Conservation (phyloP, 192 early-diverging fungal species). For the Backusella tarrabulga region DNA sequence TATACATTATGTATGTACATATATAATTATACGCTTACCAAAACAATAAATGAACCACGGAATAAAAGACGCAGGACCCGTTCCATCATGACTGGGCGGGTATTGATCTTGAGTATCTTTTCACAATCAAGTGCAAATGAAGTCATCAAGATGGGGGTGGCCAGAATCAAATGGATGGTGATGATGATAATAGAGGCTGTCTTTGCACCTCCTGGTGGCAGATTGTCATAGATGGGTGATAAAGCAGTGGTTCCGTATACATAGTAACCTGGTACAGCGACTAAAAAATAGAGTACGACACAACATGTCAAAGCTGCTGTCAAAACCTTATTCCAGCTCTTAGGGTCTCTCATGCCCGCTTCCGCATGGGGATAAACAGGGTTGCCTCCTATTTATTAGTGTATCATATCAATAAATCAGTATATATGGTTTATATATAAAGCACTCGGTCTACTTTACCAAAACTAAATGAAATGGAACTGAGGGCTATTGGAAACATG, state of each 20-base stretch:
- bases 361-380: conserved; percentile 81
- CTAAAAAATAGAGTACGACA: conserved; percentile 63
- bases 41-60: conserved; percentile 52
- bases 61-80: conserved; percentile 50
- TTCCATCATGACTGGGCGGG: conserved; percentile 40
- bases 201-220: conserved; percentile 54
- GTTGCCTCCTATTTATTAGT: conserved; percentile 48
- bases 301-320: conserved; percentile 54
- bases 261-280: conserved; percentile 67
- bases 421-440: conserved; percentile 9
- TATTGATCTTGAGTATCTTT: conserved; percentile 47
- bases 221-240: conserved; percentile 66
- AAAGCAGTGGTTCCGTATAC: conserved; percentile 60
- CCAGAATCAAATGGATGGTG: conserved; percentile 74
- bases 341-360: conserved; percentile 64
- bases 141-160: conserved; percentile 70
- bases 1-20: not conserved
- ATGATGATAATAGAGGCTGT: conserved; percentile 68
- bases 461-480: conserved; percentile 54
- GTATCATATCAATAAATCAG: not conserved
- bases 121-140: conserved; percentile 68
- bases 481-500: conserved; percentile 73
- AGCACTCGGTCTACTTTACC: conserved; percentile 17
- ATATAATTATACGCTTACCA: conserved; percentile 31
- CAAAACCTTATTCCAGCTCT: conserved; percentile 64